phyloP scores from a whole-genome alignment of 495 filamentous ascomycete species.

The Hyaloscypha hepaticicola region DNA sequence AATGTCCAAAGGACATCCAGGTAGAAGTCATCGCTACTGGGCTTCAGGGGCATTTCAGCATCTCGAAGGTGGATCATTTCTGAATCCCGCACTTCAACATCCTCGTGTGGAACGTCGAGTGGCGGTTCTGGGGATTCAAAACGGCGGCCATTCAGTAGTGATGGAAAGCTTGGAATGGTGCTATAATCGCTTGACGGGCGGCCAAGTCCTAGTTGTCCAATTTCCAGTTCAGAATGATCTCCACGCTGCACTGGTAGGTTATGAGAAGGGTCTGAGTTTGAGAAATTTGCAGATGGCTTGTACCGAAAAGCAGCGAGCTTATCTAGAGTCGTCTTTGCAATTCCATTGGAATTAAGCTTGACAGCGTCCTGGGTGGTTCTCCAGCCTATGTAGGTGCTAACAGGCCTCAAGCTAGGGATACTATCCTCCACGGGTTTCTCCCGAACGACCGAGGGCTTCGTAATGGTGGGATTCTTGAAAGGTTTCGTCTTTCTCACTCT shows the following conservation, averaged over 20 bases:
- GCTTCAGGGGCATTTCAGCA: not conserved
- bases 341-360: constrained; percentile 7
- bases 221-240: not conserved
- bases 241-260: not conserved
- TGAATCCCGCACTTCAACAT: not conserved
- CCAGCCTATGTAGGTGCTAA: constrained; percentile 10
- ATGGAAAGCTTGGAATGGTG: not conserved
- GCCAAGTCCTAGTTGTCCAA: not conserved
- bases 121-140: not conserved
- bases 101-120: not conserved
- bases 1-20: not conserved
- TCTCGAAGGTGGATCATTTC: not conserved
- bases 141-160: not conserved
- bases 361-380: constrained; percentile 23
- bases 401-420: not conserved
- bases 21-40: not conserved
- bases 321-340: constrained; percentile 25
- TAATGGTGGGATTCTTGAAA: constrained; percentile 19
- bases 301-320: constrained; percentile 26
- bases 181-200: not conserved
- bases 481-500: not conserved
- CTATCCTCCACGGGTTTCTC: not conserved
- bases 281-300: not conserved
- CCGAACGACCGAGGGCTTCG: constrained; percentile 9
- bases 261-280: not conserved